Conservation (phyloP, 2,329 filamentous ascomycete species). For the Sporothrix pallida region DNA sequence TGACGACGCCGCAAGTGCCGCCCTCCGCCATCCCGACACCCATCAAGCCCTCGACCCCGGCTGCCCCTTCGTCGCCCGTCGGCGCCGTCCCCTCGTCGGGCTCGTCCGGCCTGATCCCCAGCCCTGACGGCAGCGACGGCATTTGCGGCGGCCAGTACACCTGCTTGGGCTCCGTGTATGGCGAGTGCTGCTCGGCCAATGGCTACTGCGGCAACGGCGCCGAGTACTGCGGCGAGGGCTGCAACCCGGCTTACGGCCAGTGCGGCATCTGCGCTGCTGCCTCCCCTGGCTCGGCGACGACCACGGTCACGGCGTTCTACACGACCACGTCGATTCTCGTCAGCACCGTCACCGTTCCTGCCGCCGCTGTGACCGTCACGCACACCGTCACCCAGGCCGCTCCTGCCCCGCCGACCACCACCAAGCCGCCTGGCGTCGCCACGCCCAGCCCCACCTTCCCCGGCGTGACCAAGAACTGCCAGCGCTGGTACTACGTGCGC, state of each 20-base stretch:
- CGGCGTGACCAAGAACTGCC: conserved; percentile 28
- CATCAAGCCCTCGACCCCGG: neutral
- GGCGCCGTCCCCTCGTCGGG: conserved; percentile 49
- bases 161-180: conserved; percentile 34
- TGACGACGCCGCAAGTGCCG: neutral
- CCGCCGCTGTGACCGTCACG: conserved; percentile 3
- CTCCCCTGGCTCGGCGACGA: neutral
- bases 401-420: conserved; percentile 21
- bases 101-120: conserved; percentile 12
- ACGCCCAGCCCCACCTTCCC: conserved; percentile 27
- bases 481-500: conserved; percentile 26
- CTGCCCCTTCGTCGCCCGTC: conserved; percentile 64
- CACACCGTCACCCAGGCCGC: neutral
- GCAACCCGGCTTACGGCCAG: conserved; percentile 34
- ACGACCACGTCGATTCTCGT: conserved; percentile 1
- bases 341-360: conserved; percentile 23
- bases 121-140: conserved; percentile 35
- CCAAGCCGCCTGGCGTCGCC: neutral
- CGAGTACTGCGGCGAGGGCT: conserved; percentile 37
- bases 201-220: conserved; percentile 35
- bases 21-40: neutral
- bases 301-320: conserved; percentile 24
- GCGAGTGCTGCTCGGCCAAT: conserved; percentile 37
- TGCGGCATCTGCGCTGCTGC: conserved; percentile 31
- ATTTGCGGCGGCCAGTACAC: conserved; percentile 36